Evolutionary conservation across 2,329 filamentous ascomycete species (phyloP).

Genomic region (Arthrobotrys iridis): DNA sequence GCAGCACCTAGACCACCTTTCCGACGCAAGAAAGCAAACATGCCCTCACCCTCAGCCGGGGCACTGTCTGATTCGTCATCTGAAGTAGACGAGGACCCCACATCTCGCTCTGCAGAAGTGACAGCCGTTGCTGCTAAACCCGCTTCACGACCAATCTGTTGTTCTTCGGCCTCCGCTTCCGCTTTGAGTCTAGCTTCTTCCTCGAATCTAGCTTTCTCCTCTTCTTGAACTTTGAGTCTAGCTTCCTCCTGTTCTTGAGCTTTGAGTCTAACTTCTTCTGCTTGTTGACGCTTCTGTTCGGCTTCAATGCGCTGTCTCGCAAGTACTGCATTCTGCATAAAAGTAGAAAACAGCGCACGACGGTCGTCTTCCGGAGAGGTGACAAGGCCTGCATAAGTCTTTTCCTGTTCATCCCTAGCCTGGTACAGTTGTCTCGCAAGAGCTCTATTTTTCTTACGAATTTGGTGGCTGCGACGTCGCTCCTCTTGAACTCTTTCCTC

Average conservation of each 20-base stretch:
- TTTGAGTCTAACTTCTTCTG: no score
- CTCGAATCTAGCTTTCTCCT: background rate
- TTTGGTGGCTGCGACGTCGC: constrained; percentile 28
- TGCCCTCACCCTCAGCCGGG: constrained; percentile 41
- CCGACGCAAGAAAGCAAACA: constrained; percentile 44
- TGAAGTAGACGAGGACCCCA: constrained; percentile 26
- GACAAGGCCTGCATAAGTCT: constrained; percentile 16
- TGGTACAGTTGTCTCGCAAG: constrained; percentile 37
- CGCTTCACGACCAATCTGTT: constrained; percentile 25
- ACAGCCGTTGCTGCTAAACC: constrained; percentile 30
- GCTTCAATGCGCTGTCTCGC: constrained; percentile 50
- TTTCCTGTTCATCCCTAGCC: constrained; percentile 45
- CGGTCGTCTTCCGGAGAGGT: constrained; percentile 43
- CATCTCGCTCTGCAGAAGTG: constrained; percentile 30
- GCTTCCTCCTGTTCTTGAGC: constrained; percentile 1
- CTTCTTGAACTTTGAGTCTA: constrained; percentile 15
- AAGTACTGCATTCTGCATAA: constrained; percentile 45
- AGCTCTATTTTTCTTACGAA: constrained; percentile 40
- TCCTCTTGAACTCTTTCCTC: constrained; percentile 17
- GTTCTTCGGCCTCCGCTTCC: constrained; percentile 23
- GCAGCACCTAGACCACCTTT: constrained; percentile 38
- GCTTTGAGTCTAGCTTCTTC: constrained; percentile 38
- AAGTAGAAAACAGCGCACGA: constrained; percentile 39
- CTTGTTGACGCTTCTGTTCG: constrained; percentile 19
- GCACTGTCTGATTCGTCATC: constrained; percentile 46